phyloP scores from a whole-genome alignment of 108 stramenopile genomes.

The Conticribra weissflogii region DNA sequence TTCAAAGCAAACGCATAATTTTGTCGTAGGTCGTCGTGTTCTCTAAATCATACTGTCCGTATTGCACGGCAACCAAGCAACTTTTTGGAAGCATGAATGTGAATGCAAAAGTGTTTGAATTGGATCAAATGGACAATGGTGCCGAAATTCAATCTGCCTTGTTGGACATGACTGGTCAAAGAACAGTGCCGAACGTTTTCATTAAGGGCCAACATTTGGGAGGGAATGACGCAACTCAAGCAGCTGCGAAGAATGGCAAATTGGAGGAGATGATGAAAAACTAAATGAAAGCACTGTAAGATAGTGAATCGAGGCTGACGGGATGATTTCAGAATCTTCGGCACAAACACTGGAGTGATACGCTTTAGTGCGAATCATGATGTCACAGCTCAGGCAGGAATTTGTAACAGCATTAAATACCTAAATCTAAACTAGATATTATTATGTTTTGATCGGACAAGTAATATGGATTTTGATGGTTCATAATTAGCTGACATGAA shows the following conservation, averaged over 20 bases:
- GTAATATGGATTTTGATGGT: neutral
- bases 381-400: too few species aligned
- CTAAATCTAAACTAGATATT: too few species aligned
- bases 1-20: neutral
- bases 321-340: too few species aligned
- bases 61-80: conserved; percentile 71
- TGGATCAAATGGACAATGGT: conserved; percentile 72
- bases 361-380: too few species aligned
- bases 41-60: conserved; percentile 78
- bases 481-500: neutral
- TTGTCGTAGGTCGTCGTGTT: conserved; percentile 50
- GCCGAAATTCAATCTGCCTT: conserved; percentile 53
- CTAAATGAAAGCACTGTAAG: too few species aligned
- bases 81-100: conserved; percentile 52
- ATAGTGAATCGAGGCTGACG: too few species aligned
- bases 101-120: conserved; percentile 57
- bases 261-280: conserved; percentile 66
- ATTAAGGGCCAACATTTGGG: conserved; percentile 74
- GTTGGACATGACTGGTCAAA: conserved; percentile 53
- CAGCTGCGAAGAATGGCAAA: conserved; percentile 62
- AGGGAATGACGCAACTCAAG: conserved; percentile 82
- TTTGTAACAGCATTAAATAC: too few species aligned
- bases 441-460: too few species aligned
- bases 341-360: too few species aligned
- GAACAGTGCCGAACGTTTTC: conserved; percentile 68